A percentile compares a stretch with the other conserved stretches of the same genome.
These are phyloP conservation scores for Iodosphaeria phyllophila DNA, from an alignment of 2,329 filamentous ascomycete genomes.

Conservation along the genomic window DNA sequence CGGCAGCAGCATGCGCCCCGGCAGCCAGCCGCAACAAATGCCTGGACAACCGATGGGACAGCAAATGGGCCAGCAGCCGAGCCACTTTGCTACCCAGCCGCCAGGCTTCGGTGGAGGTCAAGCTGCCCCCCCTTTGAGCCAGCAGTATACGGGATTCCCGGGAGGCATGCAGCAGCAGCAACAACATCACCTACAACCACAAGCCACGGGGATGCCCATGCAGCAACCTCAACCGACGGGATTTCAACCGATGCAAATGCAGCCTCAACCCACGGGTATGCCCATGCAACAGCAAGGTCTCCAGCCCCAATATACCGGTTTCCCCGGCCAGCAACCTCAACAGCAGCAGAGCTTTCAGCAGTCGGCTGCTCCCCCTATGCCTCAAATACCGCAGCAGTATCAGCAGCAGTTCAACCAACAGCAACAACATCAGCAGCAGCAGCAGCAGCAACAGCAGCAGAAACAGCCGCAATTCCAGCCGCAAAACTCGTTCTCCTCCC, in stretches of 20 bases:
- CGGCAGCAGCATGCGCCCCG: slow-evolving; percentile 55
- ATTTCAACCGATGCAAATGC: slow-evolving; percentile 29
- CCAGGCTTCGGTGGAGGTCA: slow-evolving; percentile 44
- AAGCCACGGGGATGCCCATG: slow-evolving; percentile 15
- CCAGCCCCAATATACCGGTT: slow-evolving; percentile 27
- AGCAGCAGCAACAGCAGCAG: slow-evolving; percentile 23
- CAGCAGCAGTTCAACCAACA: slow-evolving; percentile 40
- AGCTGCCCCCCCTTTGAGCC: slow-evolving; percentile 30
- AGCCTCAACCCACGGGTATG: slow-evolving; percentile 49
- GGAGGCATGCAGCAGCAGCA: slow-evolving; percentile 25
- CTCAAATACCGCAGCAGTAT: slow-evolving; percentile 38
- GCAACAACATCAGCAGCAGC: slow-evolving; percentile 31
- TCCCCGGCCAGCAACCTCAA: slow-evolving; percentile 20
- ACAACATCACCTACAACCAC: too few relatives aligned
- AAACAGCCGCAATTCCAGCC: slow-evolving; percentile 23
- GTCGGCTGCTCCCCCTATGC: slow-evolving; percentile 34
- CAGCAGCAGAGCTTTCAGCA: slow-evolving; percentile 44
- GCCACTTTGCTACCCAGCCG: slow-evolving; percentile 37
- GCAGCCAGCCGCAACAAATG: slow-evolving; percentile 37
- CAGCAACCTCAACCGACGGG: slow-evolving; percentile 33
- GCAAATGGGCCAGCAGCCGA: slow-evolving; percentile 28
- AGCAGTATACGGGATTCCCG: slow-evolving; percentile 43
- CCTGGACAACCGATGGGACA: slow-evolving; percentile 20
- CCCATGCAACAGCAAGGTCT: slow-evolving; percentile 27
- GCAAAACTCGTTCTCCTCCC: slow-evolving; percentile 24